Conservation (phyloP, 1,139 yeast genomes). For the Sugiyamaella neomexicana region DNA sequence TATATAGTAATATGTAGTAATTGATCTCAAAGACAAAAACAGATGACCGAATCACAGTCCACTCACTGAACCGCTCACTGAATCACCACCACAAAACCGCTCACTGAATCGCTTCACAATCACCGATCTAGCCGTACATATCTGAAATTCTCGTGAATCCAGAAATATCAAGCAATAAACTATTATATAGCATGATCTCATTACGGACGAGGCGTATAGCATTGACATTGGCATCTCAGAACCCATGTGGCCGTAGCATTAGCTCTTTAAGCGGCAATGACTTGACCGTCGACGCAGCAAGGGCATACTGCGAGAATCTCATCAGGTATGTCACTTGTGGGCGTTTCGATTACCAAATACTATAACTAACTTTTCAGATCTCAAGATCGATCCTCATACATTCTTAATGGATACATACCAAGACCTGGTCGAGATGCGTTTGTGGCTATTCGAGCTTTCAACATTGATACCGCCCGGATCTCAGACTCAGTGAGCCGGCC, state of each 20-base stretch:
- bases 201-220: neutral
- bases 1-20: no score
- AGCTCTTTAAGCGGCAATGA: neutral
- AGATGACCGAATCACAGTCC: no score
- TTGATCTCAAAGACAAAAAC: no score
- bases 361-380: conserved; percentile 11
- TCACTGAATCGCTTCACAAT: no score
- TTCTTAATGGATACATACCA: conserved; percentile 71
- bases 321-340: conserved; percentile 10
- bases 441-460: conserved; percentile 68
- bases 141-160: neutral
- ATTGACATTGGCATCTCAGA: neutral
- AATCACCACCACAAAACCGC: no score
- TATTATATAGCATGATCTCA: neutral
- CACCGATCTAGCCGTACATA: no score
- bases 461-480: conserved; percentile 64
- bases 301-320: conserved; percentile 21
- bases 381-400: conserved; percentile 62
- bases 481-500: conserved; percentile 48
- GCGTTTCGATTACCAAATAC: neutral
- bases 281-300: conserved; percentile 20
- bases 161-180: neutral
- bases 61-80: no score
- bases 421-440: conserved; percentile 63
- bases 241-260: neutral